Evolutionary conservation across 2,329 filamentous ascomycete genomes (phyloP), one percentile per base, ranked within the genome.

Genomic region (Fusarium clavum): DNA sequence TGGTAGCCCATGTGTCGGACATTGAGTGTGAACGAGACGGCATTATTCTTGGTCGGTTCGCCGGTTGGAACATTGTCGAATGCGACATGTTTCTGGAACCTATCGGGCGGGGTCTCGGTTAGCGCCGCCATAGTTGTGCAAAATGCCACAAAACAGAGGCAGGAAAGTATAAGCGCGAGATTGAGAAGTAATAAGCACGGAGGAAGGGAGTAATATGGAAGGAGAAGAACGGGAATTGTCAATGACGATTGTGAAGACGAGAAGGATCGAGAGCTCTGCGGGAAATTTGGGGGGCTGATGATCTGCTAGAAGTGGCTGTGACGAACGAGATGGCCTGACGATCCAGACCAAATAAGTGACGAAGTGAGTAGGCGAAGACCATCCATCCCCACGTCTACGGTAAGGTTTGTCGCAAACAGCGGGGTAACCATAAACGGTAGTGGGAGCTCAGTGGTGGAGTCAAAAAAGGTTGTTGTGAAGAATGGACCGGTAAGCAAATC

Each of bases 1-100:
- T 93, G 90, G 80, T 96, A 97, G 70, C 94, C 93, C 72, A 91
- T 91, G 79, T 98, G 94, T 76, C 94, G 93, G 72, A 92, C 89
- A 75, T 94, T 94, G 63, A 97, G 84, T 1, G 94, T 97, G 72
- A 97, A 88, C 8, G 93, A 93, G 22, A 85, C 83, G 4, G 85
- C 85, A 75, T 89, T 89, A 75, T 84, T 85, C 73, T 88, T 87
- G 14, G 87, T 88, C 9, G 85, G 81, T 73, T 89, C 87, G 74
- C 87, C 87, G 44, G 84, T 81, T 41, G 85, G 83, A 38, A 89
- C 81, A 70, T 88, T 89, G 80, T 89, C 87, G 75, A 90, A 90
- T 40, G 85, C 86, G 63, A 90, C 87, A 79, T 88, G 87, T 34
- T 83, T 81, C 72, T 86, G 83, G 77, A 89, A 89, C 75, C 87